These are phyloP conservation scores for Fusarium abutilonis DNA, from an alignment of 2,329 filamentous ascomycete genomes.

Conservation along the genomic window DNA sequence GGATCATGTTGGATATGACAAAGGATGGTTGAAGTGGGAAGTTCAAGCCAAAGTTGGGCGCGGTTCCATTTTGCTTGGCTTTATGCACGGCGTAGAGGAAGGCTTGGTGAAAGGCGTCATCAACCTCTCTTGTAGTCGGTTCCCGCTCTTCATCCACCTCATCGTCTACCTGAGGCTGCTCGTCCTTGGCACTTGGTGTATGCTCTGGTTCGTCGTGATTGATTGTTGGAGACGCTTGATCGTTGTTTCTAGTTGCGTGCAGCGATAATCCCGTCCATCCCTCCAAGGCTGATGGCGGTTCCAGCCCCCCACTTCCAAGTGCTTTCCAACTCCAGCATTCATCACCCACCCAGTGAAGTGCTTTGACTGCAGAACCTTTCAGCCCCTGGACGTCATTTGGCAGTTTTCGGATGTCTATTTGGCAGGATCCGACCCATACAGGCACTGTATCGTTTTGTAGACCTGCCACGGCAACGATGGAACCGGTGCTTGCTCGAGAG, in stretches of 20 bases:
- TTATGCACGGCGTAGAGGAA: conserved; percentile 38
- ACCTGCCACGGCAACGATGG: conserved; percentile 40
- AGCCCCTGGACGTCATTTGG: conserved; percentile 29
- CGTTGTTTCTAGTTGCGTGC: neutral
- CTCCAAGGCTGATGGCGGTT: conserved; percentile 27
- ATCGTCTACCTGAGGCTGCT: neutral
- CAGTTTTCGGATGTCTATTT: conserved; percentile 27
- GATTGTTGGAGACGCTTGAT: conserved; percentile 1
- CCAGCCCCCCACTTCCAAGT: conserved; percentile 36
- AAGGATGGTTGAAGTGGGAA: conserved; percentile 40
- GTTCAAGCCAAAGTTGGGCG: conserved; percentile 31
- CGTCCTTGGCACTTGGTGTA: neutral
- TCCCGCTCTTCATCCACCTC: conserved; percentile 27
- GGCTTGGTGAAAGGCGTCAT: conserved; percentile 33
- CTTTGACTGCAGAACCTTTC: conserved; percentile 36
- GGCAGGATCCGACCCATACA: conserved; percentile 36
- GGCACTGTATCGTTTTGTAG: conserved; percentile 36
- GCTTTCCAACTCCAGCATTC: conserved; percentile 40
- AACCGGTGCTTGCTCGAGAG: conserved; percentile 25
- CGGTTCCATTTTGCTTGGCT: conserved; percentile 24
- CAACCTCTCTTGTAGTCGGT: conserved; percentile 36
- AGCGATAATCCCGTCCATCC: conserved; percentile 31
- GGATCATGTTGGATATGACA: conserved; percentile 40
- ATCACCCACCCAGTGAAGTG: conserved; percentile 38
- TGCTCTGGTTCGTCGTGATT: neutral